Evolutionary conservation across 768 basidiomycete species (phyloP), one percentile per base, ranked within the genome.

Genomic region (Psilocybe tampanensis): DNA sequence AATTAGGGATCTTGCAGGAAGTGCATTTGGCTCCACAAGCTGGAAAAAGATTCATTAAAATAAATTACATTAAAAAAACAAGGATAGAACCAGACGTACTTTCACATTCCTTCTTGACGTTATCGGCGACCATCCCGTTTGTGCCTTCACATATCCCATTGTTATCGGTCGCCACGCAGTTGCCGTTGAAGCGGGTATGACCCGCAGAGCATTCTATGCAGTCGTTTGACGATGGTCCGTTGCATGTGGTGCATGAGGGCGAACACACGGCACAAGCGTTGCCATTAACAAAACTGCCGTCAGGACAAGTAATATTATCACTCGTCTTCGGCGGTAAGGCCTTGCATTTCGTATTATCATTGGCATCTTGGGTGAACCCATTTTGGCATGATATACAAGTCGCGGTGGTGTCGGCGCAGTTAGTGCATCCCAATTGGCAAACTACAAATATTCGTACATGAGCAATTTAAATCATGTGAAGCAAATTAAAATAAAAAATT

Each of bases 21-120:
- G 88, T 89, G 67, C 93, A 95, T 69, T 89, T 89, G 2, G 89
- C 76, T 8, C 92, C 92, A 68, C 94, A 94, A 54, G 82, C 92
- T 94, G 61, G 29, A 26, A 33, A 59, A 52, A 39, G 36, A 39
- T 39, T 13, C 12, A 13, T 39, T 39, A 55, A 41, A 55, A 54
- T 48, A 61, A 26, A 52, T 39, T 23, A 58, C 22, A 47, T 19
- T 19, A 36, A 36, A 23, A 0, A n/a, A 15, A 17, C 48, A 19
- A 48, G n/a, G 17, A 54, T 34, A 24, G 6, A 54, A 44, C 33
- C 23, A 51, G 36, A 79, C 89, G 70, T 65, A 93, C 92, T 82
- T 65, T 95, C 91, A 66, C 94, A 95, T 63, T 86, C 84, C n/a
- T 81, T 74, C 73, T 94, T 95, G 67, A 81, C 80, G 63, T 92